Evolutionary conservation across 1,284 basidiomycete species (phyloP).

Genomic region (Dichomitus squalens): DNA sequence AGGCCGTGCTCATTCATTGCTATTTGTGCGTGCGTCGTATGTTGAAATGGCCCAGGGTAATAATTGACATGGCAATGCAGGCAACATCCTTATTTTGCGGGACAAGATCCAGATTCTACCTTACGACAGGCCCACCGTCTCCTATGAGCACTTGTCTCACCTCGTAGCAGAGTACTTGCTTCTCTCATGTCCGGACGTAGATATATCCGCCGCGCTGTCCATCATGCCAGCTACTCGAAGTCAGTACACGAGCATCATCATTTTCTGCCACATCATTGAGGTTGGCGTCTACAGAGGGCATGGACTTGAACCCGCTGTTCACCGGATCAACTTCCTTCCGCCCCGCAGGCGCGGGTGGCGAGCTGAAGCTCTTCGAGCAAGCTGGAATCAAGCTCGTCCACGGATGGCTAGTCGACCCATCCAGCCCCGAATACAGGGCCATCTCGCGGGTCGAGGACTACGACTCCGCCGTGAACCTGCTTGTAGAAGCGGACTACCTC

Average conservation of each 20-base stretch:
- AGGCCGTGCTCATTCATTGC: constrained; percentile 92
- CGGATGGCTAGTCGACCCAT: constrained; percentile 89
- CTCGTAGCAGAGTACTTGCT: constrained; percentile 85
- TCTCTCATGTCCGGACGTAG: constrained; percentile 55
- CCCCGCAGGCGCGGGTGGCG: constrained; percentile 63
- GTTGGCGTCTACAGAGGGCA: constrained; percentile 55
- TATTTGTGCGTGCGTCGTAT: constrained; percentile 60
- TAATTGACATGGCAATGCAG: constrained; percentile 39
- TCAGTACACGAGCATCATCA: constrained; percentile 34
- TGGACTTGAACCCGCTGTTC: constrained; percentile 87
- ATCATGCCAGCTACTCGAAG: constrained; percentile 85
- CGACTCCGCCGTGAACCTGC: constrained; percentile 68
- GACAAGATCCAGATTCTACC: constrained; percentile 75
- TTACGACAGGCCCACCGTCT: constrained; percentile 65
- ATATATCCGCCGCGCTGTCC: constrained; percentile 78
- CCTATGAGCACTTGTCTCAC: constrained; percentile 82
- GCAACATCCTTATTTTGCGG: constrained; percentile 83
- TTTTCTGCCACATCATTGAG: neutral
- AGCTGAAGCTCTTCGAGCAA: constrained; percentile 83
- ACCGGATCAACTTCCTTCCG: constrained; percentile 68
- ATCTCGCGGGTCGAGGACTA: constrained; percentile 63
- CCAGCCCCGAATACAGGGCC: constrained; percentile 58
- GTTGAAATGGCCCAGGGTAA: neutral
- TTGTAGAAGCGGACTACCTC: constrained; percentile 77
- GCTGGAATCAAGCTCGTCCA: constrained; percentile 83